phyloP scores from a whole-genome alignment of 208 protist genomes.

The Crithidia thermophila region DNA sequence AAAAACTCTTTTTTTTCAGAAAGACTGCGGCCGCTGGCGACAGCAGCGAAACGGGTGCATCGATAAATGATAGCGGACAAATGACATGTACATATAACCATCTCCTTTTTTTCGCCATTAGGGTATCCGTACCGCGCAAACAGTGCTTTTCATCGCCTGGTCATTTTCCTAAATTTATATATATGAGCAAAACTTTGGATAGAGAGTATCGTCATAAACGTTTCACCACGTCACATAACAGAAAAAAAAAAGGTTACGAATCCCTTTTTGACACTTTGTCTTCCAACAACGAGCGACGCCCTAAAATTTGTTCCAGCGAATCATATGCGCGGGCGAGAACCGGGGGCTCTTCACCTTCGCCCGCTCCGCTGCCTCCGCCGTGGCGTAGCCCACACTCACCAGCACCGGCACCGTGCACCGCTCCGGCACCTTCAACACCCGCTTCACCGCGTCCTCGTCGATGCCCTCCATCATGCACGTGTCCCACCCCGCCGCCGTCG shows the following conservation, averaged over 20 bases:
- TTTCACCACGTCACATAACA: no score
- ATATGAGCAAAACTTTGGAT: no score
- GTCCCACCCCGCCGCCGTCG: constrained; percentile 60
- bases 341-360: constrained; percentile 40
- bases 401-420: constrained; percentile 81
- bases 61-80: no score
- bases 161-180: no score
- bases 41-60: no score
- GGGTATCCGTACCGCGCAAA: no score
- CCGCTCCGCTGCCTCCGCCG: constrained; percentile 18
- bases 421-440: constrained; percentile 64
- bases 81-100: no score
- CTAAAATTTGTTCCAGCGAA: constrained; percentile 71
- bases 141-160: no score
- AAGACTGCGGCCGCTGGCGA: no score
- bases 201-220: no score
- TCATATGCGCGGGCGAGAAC: constrained; percentile 47
- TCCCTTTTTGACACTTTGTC: not conserved
- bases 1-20: no score
- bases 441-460: constrained; percentile 75
- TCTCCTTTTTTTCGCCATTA: no score
- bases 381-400: constrained; percentile 74
- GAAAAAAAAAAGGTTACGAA: constrained; percentile 16
- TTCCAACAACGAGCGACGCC: not conserved
- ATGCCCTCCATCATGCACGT: constrained; percentile 88